A percentile compares a stretch with the other conserved stretches of the same genome.
Conservation (phyloP, 768 basidiomycete genomes). For the Collybiopsis luxurians region DNA sequence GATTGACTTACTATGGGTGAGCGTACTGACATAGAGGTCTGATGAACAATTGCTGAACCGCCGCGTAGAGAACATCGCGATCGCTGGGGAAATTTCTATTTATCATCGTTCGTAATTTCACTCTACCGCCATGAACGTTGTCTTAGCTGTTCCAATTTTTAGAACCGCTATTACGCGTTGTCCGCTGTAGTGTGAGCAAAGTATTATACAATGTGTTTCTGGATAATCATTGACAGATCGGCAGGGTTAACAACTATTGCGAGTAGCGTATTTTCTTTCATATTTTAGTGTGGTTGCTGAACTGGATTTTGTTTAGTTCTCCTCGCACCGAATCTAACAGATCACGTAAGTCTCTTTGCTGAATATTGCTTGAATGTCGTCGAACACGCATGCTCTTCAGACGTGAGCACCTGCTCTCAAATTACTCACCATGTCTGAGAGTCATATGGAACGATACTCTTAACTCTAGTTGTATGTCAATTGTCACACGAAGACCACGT, state of each 20-base stretch:
- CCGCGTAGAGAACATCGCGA: conserved; percentile 46
- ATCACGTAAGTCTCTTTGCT: conserved; percentile 26
- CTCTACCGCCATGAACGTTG: not conserved
- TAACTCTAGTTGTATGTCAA: not conserved
- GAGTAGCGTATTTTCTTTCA: conserved; percentile 4
- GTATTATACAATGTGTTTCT: not conserved
- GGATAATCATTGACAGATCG: no score
- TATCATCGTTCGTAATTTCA: conserved; percentile 42
- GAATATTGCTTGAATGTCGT: not conserved
- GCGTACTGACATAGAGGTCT: not conserved
- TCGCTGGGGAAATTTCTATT: conserved; percentile 53
- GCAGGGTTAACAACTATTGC: conserved; percentile 56
- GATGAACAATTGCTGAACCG: not conserved
- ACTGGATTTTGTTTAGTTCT: not conserved
- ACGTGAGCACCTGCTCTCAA: not conserved
- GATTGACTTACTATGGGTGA: conserved; percentile 57
- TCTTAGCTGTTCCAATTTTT: not conserved
- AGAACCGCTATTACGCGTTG: conserved; percentile 61
- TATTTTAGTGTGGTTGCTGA: not conserved
- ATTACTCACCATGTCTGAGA: no score
- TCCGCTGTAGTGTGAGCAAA: conserved; percentile 47
- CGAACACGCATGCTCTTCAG: not conserved
- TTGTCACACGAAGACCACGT: not conserved
- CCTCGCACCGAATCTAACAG: not conserved
- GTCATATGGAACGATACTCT: no score